Percentiles rank a stretch among this genome's conserved stretches.
Conservation (phyloP, 192 early-diverging fungal species). For the Coemansia aciculifera region DNA sequence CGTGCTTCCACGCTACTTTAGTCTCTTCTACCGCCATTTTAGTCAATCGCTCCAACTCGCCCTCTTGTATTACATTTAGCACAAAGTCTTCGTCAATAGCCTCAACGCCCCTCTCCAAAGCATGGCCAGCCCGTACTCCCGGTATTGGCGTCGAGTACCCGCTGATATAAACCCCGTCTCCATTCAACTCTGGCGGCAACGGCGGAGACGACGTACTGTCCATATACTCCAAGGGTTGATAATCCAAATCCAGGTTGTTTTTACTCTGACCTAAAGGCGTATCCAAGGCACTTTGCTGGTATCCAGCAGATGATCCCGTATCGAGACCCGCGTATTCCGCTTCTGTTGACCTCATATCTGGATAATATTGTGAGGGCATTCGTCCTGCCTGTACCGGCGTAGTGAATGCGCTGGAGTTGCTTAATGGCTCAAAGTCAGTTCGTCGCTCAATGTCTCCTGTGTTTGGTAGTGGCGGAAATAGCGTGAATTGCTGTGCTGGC, state of each 20-base stretch:
- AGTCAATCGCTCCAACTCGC: constrained; percentile 36
- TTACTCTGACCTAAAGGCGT: constrained; percentile 1
- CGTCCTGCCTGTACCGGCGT: neutral
- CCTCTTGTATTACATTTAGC: constrained; percentile 43
- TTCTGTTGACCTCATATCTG: neutral
- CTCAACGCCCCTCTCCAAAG: neutral
- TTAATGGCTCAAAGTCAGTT: neutral
- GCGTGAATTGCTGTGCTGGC: neutral
- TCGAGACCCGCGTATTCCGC: neutral
- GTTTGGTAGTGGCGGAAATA: constrained; percentile 2
- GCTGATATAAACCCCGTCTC: neutral
- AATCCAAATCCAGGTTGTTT: neutral
- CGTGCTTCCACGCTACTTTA: constrained; percentile 18
- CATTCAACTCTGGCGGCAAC: neutral
- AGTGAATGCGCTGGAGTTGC: neutral
- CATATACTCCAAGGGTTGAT: neutral
- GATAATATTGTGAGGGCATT: neutral
- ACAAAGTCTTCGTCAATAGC: constrained; percentile 41
- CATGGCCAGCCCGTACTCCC: neutral
- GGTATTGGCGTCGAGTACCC: constrained; percentile 3
- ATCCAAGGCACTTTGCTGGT: neutral
- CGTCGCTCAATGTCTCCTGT: constrained; percentile 3
- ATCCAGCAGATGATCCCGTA: neutral
- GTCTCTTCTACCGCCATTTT: constrained; percentile 31
- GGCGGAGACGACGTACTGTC: neutral